Percentiles rank a stretch among this genome's conserved stretches.
Conservation (phyloP, 495 filamentous ascomycete species). For the Amniculicola lignicola region DNA sequence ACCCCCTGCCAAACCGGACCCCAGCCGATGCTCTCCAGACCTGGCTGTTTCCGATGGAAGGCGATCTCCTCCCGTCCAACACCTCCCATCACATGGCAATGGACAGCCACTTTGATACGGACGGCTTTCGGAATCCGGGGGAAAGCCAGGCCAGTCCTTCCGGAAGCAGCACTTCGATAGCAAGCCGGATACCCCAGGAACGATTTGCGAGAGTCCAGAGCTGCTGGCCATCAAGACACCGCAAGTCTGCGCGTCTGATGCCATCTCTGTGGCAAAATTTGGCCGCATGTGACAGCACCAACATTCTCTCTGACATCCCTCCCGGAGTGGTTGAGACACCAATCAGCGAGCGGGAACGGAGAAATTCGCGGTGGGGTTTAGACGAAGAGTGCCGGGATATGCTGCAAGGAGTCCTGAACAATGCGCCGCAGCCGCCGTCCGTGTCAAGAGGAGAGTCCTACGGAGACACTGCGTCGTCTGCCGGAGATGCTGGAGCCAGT, state of each 20-base stretch:
- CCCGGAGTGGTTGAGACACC: conserved; percentile 28
- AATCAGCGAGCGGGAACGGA: conserved; percentile 38
- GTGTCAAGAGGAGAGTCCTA: conserved; percentile 21
- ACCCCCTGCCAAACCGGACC: conserved; percentile 28
- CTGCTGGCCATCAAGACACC: conserved; percentile 49
- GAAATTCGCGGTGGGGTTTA: conserved; percentile 46
- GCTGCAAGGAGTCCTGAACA: conserved; percentile 40
- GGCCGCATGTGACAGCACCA: conserved; percentile 45
- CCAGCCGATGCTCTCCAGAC: conserved; percentile 31
- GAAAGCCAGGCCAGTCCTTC: conserved; percentile 35
- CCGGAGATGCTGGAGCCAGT: conserved; percentile 31
- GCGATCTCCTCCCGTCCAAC: conserved; percentile 15
- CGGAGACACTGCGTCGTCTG: conserved; percentile 33
- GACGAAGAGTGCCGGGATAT: conserved; percentile 51
- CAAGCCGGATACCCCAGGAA: conserved; percentile 47
- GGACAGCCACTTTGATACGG: conserved; percentile 24
- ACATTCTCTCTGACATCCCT: conserved; percentile 45
- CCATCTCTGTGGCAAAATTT: conserved; percentile 51
- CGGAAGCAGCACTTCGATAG: conserved; percentile 37
- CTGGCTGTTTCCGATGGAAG: conserved; percentile 29
- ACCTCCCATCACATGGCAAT: conserved; percentile 27
- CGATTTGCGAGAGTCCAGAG: conserved; percentile 51
- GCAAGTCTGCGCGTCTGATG: conserved; percentile 48
- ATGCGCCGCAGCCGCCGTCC: conserved; percentile 26
- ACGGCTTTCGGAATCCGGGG: conserved; percentile 35